Evolutionary conservation across 805 yeast species (phyloP).

Genomic region (Wickerhamiella domercqiae): DNA sequence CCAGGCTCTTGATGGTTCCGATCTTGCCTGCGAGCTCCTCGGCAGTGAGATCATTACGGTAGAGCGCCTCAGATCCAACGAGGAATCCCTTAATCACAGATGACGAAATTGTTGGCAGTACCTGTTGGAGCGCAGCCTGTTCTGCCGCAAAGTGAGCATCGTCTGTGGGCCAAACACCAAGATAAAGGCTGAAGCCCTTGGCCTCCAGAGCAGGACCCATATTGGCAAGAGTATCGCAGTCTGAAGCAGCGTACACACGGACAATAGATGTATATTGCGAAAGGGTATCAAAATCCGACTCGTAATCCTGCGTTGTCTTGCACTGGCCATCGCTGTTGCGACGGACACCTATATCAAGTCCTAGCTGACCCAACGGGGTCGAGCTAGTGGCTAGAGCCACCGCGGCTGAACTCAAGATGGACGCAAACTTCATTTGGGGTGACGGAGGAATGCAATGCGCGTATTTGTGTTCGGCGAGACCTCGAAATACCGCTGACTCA

Average conservation of each 20-base stretch:
- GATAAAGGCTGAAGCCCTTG: constrained; percentile 57
- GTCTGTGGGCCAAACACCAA: constrained; percentile 93
- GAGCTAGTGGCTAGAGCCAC: constrained; percentile 39
- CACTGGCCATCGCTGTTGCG: constrained; percentile 53
- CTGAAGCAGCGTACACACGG: constrained; percentile 85
- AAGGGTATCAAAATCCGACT: constrained; percentile 46
- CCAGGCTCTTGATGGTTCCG: constrained; percentile 40
- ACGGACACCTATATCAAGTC: constrained; percentile 77
- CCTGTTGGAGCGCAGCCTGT: constrained; percentile 49
- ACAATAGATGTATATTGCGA: constrained; percentile 46
- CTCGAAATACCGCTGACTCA: too few species aligned
- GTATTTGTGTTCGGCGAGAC: too few species aligned
- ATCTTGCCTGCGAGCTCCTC: constrained; percentile 55
- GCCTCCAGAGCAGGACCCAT: constrained; percentile 77
- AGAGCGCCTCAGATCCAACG: constrained; percentile 92
- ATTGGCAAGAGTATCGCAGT: constrained; percentile 74
- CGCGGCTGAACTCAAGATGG: constrained; percentile 30
- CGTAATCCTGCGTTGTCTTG: constrained; percentile 58
- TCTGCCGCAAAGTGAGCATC: constrained; percentile 62
- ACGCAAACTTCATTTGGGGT: constrained; percentile 23
- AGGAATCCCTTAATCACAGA: constrained; percentile 54
- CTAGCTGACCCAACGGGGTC: constrained; percentile 31
- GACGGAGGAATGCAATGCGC: too few species aligned
- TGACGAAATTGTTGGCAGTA: constrained; percentile 55
- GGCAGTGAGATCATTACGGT: constrained; percentile 78